phyloP scores from a whole-genome alignment of 805 yeast species.

The Clavispora phyllophila region DNA sequence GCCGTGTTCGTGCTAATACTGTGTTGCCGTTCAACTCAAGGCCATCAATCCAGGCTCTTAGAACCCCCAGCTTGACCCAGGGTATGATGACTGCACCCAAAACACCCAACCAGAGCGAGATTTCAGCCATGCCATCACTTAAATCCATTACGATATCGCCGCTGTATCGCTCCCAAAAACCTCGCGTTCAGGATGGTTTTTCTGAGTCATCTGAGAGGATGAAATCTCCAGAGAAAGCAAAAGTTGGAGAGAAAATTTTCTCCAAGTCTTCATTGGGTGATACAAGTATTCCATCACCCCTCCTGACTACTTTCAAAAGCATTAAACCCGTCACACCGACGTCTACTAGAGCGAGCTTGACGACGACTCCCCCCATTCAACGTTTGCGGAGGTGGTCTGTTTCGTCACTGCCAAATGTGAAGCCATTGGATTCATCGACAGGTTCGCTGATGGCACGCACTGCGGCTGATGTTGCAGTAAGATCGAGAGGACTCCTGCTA shows the following conservation, averaged over 20 bases:
- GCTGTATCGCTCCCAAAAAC: slow-evolving; percentile 14
- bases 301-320: slow-evolving; percentile 2
- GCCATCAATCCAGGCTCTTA: slow-evolving; percentile 1
- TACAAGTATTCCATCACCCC: background rate
- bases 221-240: background rate
- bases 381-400: background rate
- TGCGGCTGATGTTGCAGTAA: slow-evolving; percentile 1
- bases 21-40: slow-evolving; percentile 5
- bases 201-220: background rate
- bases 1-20: background rate
- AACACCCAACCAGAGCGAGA: slow-evolving; percentile 11
- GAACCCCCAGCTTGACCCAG: slow-evolving; percentile 7
- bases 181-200: background rate
- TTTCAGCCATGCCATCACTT: slow-evolving; percentile 29
- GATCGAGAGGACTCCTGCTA: background rate
- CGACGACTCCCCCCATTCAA: background rate
- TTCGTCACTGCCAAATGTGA: background rate
- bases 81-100: slow-evolving; percentile 12
- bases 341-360: background rate
- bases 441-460: background rate
- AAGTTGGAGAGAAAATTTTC: background rate
- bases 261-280: background rate
- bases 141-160: slow-evolving; percentile 38
- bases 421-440: background rate
- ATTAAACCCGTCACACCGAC: slow-evolving; percentile 1